Conservation (phyloP, 2,329 filamentous ascomycete genomes). For the Exophiala xenobiotica region DNA sequence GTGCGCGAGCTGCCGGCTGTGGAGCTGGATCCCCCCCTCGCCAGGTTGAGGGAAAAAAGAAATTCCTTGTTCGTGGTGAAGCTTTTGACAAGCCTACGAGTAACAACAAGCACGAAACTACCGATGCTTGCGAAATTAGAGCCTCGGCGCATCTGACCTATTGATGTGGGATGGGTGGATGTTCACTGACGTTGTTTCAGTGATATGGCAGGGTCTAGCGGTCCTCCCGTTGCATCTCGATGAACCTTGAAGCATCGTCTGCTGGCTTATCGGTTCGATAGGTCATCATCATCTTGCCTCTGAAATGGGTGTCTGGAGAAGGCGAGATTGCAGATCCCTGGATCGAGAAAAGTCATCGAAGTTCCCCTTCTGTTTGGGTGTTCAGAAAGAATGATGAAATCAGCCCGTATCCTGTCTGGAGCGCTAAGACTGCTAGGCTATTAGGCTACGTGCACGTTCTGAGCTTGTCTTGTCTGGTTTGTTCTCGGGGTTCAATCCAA, state of each 20-base stretch:
- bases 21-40: no score
- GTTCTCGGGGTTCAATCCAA: conserved; percentile 2
- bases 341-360: neutral
- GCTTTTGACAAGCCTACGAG: neutral
- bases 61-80: no score
- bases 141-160: neutral
- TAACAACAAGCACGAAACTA: neutral
- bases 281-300: neutral
- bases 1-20: neutral
- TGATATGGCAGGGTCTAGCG: neutral
- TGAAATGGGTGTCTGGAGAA: neutral
- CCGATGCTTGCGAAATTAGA: neutral
- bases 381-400: conserved; percentile 2
- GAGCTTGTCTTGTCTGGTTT: conserved; percentile 10
- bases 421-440: conserved; percentile 1
- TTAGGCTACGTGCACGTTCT: conserved; percentile 15
- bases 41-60: no score
- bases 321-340: neutral
- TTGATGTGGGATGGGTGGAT: no score
- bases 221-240: neutral
- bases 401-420: neutral
- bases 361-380: neutral
- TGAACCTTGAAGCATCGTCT: neutral
- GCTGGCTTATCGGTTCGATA: neutral
- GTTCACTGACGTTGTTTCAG: no score